Evolutionary conservation across 2,329 filamentous ascomycete genomes (phyloP).

Genomic region (Neospermospora avenae): DNA sequence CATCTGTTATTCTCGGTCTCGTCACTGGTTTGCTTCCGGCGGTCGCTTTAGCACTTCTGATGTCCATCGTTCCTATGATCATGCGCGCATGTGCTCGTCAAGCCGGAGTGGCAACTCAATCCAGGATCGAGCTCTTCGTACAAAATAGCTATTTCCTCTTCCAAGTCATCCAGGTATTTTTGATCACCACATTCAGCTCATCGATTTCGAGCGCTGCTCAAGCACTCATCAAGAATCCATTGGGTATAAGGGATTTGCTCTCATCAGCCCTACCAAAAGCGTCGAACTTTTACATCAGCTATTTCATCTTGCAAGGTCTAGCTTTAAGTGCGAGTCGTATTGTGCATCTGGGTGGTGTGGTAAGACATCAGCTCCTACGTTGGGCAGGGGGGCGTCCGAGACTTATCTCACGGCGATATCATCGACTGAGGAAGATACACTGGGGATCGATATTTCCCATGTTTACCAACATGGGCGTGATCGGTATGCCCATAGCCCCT

Average conservation of each 20-base stretch:
- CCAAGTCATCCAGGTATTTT: conserved; percentile 64
- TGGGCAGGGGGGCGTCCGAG: conserved; percentile 59
- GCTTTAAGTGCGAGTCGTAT: conserved; percentile 58
- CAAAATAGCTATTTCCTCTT: conserved; percentile 64
- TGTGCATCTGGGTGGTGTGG: conserved; percentile 55
- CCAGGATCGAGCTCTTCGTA: conserved; percentile 57
- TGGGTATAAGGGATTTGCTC: conserved; percentile 46
- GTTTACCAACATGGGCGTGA: conserved; percentile 52
- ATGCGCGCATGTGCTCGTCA: conserved; percentile 58
- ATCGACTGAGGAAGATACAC: conserved; percentile 48
- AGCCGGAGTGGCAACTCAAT: conserved; percentile 55
- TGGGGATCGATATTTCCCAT: conserved; percentile 59
- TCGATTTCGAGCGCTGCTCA: conserved; percentile 52
- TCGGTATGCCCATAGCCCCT: conserved; percentile 45
- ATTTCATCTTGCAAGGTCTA: conserved; percentile 64
- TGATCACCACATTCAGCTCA: conserved; percentile 59
- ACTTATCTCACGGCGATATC: conserved; percentile 57
- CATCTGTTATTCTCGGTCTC: conserved; percentile 52
- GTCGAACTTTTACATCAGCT: conserved; percentile 67
- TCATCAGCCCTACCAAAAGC: conserved; percentile 57
- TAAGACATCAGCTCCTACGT: conserved; percentile 54
- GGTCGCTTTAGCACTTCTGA: conserved; percentile 56
- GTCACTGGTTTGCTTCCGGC: conserved; percentile 61
- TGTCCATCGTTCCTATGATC: conserved; percentile 57
- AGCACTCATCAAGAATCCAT: conserved; percentile 49